phyloP scores from a whole-genome alignment of 2,329 filamentous ascomycete genomes.

The Penicillium sclerotigenum region DNA sequence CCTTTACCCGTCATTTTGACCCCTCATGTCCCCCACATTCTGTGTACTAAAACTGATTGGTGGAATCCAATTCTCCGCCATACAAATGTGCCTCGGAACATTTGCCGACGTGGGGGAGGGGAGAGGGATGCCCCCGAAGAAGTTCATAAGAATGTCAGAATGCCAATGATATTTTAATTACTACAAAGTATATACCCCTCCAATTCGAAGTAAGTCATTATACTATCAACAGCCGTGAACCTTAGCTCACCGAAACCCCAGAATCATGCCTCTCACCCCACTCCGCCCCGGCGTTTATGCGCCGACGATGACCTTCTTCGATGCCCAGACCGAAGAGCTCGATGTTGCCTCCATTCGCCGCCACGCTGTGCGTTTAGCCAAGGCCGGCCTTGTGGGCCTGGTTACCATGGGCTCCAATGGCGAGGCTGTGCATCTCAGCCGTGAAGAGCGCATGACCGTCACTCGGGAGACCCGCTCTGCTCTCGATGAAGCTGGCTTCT shows the following conservation, averaged over 20 bases:
- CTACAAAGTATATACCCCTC: neutral
- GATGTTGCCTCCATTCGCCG: conserved; percentile 76
- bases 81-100: conserved; percentile 18
- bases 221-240: neutral
- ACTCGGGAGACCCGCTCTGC: conserved; percentile 76
- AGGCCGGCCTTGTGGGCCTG: conserved; percentile 74
- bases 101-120: conserved; percentile 24
- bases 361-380: conserved; percentile 73
- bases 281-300: conserved; percentile 82
- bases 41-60: conserved; percentile 12
- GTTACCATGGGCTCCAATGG: conserved; percentile 89
- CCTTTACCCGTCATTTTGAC: conserved; percentile 1
- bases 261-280: conserved; percentile 47
- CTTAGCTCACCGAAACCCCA: neutral
- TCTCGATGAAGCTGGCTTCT: conserved; percentile 75
- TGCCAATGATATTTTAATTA: neutral
- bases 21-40: conserved; percentile 21
- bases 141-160: conserved; percentile 4
- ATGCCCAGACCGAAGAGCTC: conserved; percentile 77
- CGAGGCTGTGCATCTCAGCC: conserved; percentile 79
- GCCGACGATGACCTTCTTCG: conserved; percentile 88
- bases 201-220: neutral
- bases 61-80: conserved; percentile 22
- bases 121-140: neutral
- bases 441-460: conserved; percentile 71